Percentiles rank a stretch among this genome's conserved stretches.
phyloP scores from a whole-genome alignment of 768 basidiomycete genomes.

The Trametopsis cervina region DNA sequence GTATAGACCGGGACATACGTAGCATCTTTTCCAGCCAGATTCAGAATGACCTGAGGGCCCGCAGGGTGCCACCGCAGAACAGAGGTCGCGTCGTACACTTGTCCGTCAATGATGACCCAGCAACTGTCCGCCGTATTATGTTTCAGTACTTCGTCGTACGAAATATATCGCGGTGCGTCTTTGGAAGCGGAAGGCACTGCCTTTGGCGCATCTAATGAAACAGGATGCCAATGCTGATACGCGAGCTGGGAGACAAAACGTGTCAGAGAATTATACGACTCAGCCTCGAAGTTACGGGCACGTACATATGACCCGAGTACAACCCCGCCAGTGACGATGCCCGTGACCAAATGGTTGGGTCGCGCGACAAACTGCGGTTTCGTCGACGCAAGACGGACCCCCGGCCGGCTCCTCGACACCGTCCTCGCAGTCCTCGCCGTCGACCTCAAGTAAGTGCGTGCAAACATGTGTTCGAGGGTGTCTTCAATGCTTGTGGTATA shows the following conservation, averaged over 20 bases:
- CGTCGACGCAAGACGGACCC: background rate
- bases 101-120: constrained; percentile 75
- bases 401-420: too few relatives aligned
- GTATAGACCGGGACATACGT: constrained; percentile 68
- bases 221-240: background rate
- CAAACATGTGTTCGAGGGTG: background rate
- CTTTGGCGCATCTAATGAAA: background rate
- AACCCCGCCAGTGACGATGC: background rate
- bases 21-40: constrained; percentile 86
- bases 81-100: constrained; percentile 9
- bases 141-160: constrained; percentile 36
- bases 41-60: constrained; percentile 78
- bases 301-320: background rate
- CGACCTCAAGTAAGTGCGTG: background rate
- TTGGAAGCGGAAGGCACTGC: background rate
- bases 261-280: too few relatives aligned
- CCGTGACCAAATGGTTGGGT: background rate
- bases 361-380: background rate
- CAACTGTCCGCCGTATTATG: constrained; percentile 55
- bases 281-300: too few relatives aligned
- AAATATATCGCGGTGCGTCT: constrained; percentile 4
- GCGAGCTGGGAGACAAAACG: constrained; percentile 1
- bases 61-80: constrained; percentile 33
- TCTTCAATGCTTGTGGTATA: background rate
- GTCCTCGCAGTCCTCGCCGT: background rate